These are phyloP conservation scores for Kazachstania kunashirensis DNA, from an alignment of 805 yeast species.

Conservation along the genomic window DNA sequence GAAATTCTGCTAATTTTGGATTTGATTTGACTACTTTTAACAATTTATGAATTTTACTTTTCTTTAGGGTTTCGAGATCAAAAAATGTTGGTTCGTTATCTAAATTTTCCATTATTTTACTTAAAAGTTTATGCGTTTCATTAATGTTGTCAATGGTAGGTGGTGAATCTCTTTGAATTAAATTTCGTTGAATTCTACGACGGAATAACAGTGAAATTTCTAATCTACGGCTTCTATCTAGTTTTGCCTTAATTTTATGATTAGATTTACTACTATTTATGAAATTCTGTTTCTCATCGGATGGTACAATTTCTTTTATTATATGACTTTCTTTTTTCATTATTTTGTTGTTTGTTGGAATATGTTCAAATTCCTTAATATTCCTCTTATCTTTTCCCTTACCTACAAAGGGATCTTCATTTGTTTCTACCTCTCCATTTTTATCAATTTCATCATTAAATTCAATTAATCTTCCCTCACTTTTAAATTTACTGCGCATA, in stretches of 20 bases:
- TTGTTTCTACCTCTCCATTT: slow-evolving; percentile 12
- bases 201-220: slow-evolving; percentile 25
- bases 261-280: background rate
- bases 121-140: slow-evolving; percentile 23
- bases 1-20: slow-evolving; percentile 22
- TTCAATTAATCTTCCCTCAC: slow-evolving; percentile 18
- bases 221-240: slow-evolving; percentile 20
- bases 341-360: background rate
- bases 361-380: background rate
- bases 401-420: slow-evolving; percentile 25
- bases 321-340: background rate
- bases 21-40: slow-evolving; percentile 24
- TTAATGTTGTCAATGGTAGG: slow-evolving; percentile 19
- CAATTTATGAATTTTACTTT: slow-evolving; percentile 26
- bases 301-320: too few relatives aligned
- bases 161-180: slow-evolving; percentile 25
- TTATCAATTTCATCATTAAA: slow-evolving; percentile 12
- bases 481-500: slow-evolving; percentile 16
- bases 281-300: background rate
- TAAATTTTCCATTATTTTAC: slow-evolving; percentile 19
- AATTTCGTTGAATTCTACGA: slow-evolving; percentile 24
- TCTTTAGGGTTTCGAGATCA: slow-evolving; percentile 23
- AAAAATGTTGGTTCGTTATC: slow-evolving; percentile 24
- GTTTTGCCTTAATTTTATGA: slow-evolving; percentile 8
- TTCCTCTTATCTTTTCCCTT: slow-evolving; percentile 6